Conservation (phyloP, 75 land plant genomes). For the Pseudotsuga menziesii region DNA sequence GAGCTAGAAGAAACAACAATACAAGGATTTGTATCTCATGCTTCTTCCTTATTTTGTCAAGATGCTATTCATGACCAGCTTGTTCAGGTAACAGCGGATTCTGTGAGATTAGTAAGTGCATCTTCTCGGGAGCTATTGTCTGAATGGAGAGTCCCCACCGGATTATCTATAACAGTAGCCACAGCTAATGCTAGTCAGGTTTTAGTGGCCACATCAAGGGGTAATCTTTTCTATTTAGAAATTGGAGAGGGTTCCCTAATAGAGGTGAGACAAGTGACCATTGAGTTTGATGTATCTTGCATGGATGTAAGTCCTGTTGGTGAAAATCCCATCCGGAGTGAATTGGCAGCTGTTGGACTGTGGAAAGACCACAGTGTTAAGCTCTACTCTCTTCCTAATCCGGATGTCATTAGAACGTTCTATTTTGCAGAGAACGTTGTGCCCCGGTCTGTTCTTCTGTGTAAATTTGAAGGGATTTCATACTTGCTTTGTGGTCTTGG, state of each 20-base stretch:
- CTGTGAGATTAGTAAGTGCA: conserved; percentile 79
- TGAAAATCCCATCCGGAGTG: conserved; percentile 57
- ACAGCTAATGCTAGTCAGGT: conserved; percentile 99
- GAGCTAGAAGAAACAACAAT: conserved; percentile 88
- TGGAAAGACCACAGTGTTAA: conserved; percentile 94
- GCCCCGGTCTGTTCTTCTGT: conserved; percentile 95
- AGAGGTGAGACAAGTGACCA: conserved; percentile 70
- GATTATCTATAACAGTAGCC: conserved; percentile 66
- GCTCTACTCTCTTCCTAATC: conserved; percentile 72
- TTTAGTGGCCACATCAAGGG: conserved; percentile 82
- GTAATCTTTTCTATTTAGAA: conserved; percentile 84
- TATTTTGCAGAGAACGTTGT: conserved; percentile 86
- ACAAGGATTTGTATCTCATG: conserved; percentile 48
- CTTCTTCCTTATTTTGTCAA: conserved; percentile 81
- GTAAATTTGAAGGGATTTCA: conserved; percentile 91
- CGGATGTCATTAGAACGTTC: conserved; percentile 68
- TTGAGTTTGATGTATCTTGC: conserved; percentile 93
- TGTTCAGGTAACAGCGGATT: conserved; percentile 84
- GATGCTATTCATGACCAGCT: conserved; percentile 84
- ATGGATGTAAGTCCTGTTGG: conserved; percentile 95
- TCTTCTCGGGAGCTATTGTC: conserved; percentile 55
- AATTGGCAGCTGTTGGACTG: conserved; percentile 89
- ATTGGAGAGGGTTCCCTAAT: conserved; percentile 61
- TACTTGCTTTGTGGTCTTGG: conserved; percentile 94
- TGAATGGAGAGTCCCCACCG: too few relatives aligned